Base-by-base conservation (phyloP, 1,284 basidiomycete species). In the Pisolithus thermaeus region DNA sequence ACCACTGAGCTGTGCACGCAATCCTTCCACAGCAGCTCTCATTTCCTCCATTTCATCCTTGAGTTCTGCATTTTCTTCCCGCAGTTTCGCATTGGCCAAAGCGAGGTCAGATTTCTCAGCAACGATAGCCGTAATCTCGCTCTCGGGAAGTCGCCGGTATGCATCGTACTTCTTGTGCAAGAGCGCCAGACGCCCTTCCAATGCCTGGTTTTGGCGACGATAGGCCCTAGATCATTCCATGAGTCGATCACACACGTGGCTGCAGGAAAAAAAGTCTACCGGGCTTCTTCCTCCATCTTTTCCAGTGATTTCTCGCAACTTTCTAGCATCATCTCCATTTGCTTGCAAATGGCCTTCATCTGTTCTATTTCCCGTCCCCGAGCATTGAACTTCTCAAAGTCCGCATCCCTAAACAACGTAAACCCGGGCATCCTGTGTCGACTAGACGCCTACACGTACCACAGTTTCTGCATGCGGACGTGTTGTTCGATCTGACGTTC, bases 401-500 rank as follows among this genome's bases (percentile, higher is more conserved):
- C 89, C 18, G 73, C 71, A 55, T 88, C 84, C 83, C 89, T 91
- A 58, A 32, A 20, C 22, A 27, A 38, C 9, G 30, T 61, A 30
- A 62, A 30, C 23, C 12, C 11, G 32, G 37, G 37, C 3, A 7
- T 30, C 18, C 18, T n/a, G 20, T 32, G 14, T 5, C n/a, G 12
- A 35, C 4, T 38, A 2, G 27, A 25, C 14, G 2, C 2, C 30
- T 38, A 38, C n/a, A 63, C 76, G 27, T 64, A 86, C 89, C 87
- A 90, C 56, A 88, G 68, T 48, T 77, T 75, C 59, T 88, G 83
- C 63, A 87, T 78, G 53, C 79, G 77, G 52, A 84, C 70, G 51
- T 87, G 76, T 58, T 88, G 84, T 43, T 87, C 81, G 40, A 92
- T 86, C 58, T 84, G 80, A 48, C 71, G 73, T 61, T 87, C 87